These are phyloP conservation scores for rapeseed (Brassica napus) DNA, from an alignment of 345 rosid genomes.

Conservation along the genomic window DNA sequence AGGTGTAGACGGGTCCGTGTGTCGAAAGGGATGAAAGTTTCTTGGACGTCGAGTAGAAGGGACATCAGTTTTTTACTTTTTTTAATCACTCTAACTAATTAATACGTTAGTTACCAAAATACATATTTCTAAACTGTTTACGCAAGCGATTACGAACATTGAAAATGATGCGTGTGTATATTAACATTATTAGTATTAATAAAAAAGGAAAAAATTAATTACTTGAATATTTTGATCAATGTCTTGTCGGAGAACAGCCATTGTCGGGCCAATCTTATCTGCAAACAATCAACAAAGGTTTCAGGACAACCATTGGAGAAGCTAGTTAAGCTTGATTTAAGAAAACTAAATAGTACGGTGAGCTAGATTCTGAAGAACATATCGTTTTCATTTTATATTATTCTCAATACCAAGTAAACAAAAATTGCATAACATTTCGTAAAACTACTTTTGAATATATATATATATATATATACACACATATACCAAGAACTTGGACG, in stretches of 20 bases:
- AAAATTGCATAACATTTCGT: not conserved
- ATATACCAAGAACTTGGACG: constrained; percentile 79
- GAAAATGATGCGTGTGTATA: constrained; percentile 24
- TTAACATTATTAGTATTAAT: not conserved
- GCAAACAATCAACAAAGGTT: constrained; percentile 39
- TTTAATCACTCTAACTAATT: constrained; percentile 16
- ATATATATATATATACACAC: not conserved
- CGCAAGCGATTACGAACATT: constrained; percentile 42
- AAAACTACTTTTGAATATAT: not conserved
- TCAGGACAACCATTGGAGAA: constrained; percentile 26
- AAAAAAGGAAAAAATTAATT: constrained; percentile 14
- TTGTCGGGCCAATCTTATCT: constrained; percentile 98
- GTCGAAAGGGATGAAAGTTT: constrained; percentile 17
- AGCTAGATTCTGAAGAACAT: not conserved
- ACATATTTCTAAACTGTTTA: not conserved
- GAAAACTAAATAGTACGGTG: not conserved
- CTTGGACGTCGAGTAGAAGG: constrained; percentile 4
- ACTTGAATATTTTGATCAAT: constrained; percentile 80
- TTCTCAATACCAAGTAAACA: not conserved
- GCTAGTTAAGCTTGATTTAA: constrained; percentile 1
- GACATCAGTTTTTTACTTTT: not conserved
- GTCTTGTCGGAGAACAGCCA: constrained; percentile 92
- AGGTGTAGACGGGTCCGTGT: not conserved
- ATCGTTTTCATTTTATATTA: not conserved
- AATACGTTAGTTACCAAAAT: not conserved